phyloP scores from a whole-genome alignment of 2,329 filamentous ascomycete genomes.

The Tolypocladium album region DNA sequence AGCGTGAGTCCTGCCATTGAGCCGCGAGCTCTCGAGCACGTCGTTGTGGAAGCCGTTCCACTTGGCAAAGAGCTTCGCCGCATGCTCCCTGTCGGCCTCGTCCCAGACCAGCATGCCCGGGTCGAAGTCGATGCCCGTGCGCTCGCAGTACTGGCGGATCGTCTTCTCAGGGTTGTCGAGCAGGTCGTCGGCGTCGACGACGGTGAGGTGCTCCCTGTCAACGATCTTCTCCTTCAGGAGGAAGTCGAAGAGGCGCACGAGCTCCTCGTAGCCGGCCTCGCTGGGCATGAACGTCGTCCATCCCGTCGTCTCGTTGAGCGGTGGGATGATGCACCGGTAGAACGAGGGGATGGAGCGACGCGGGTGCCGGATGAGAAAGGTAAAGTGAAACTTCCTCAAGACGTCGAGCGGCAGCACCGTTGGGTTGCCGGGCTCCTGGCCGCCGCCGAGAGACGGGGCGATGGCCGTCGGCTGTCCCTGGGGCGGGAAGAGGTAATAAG shows the following conservation, averaged over 20 bases:
- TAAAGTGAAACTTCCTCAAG: slow-evolving; percentile 78
- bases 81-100: slow-evolving; percentile 61
- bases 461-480: slow-evolving; percentile 55
- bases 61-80: slow-evolving; percentile 76
- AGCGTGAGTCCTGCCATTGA: slow-evolving; percentile 59
- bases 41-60: slow-evolving; percentile 97
- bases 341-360: slow-evolving; percentile 84
- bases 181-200: slow-evolving; percentile 89
- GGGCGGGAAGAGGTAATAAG: slow-evolving; percentile 79
- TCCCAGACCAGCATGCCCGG: slow-evolving; percentile 79
- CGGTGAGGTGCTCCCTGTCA: slow-evolving; percentile 64
- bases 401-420: slow-evolving; percentile 69
- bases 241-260: slow-evolving; percentile 81
- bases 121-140: slow-evolving; percentile 66
- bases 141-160: slow-evolving; percentile 70
- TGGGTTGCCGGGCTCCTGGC: slow-evolving; percentile 60
- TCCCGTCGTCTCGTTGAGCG: slow-evolving; percentile 69
- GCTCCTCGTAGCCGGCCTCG: slow-evolving; percentile 85
- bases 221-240: slow-evolving; percentile 59
- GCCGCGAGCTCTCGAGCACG: slow-evolving; percentile 69
- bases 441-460: slow-evolving; percentile 69
- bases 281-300: slow-evolving; percentile 79
- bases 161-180: slow-evolving; percentile 72
- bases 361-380: slow-evolving; percentile 96
- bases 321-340: slow-evolving; percentile 87